Conservation (phyloP, 768 basidiomycete genomes). For the Kwoniella sp. region DNA sequence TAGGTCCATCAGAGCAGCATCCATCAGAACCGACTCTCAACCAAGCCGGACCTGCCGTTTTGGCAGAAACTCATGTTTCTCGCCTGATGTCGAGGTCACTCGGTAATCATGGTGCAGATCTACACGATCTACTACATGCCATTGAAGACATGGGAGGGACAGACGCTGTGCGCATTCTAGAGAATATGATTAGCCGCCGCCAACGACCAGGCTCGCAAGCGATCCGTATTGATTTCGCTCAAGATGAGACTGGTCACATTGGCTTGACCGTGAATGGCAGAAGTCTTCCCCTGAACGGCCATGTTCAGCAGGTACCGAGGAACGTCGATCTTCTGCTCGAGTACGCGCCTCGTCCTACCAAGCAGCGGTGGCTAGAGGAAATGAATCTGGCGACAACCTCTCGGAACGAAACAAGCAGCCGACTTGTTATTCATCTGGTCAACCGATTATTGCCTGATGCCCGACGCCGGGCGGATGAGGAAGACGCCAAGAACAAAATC, state of each 20-base stretch:
- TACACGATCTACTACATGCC: constrained; percentile 63
- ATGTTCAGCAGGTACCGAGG: too few relatives aligned
- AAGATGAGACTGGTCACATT: constrained; percentile 22
- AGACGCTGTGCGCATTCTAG: constrained; percentile 75
- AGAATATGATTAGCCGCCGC: constrained; percentile 68
- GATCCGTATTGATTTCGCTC: constrained; percentile 71
- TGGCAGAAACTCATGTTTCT: too few relatives aligned
- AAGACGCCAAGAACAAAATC: constrained; percentile 54
- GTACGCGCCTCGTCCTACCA: constrained; percentile 72
- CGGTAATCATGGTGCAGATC: too few relatives aligned
- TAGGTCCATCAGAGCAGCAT: too few relatives aligned
- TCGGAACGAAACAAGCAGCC: constrained; percentile 63
- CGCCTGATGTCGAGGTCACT: too few relatives aligned
- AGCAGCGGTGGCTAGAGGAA: constrained; percentile 86
- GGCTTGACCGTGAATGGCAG: constrained; percentile 23
- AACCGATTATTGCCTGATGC: constrained; percentile 76
- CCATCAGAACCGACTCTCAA: too few relatives aligned
- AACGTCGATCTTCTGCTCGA: constrained; percentile 14
- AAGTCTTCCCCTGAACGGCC: too few relatives aligned
- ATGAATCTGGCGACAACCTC: constrained; percentile 73
- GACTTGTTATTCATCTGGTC: constrained; percentile 66
- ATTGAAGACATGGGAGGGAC: constrained; percentile 77
- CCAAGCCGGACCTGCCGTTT: too few relatives aligned
- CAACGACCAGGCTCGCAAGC: constrained; percentile 60
- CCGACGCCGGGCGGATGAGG: constrained; percentile 53